phyloP scores from a whole-genome alignment of 306 rosid species.

The Albizia julibrissin region DNA sequence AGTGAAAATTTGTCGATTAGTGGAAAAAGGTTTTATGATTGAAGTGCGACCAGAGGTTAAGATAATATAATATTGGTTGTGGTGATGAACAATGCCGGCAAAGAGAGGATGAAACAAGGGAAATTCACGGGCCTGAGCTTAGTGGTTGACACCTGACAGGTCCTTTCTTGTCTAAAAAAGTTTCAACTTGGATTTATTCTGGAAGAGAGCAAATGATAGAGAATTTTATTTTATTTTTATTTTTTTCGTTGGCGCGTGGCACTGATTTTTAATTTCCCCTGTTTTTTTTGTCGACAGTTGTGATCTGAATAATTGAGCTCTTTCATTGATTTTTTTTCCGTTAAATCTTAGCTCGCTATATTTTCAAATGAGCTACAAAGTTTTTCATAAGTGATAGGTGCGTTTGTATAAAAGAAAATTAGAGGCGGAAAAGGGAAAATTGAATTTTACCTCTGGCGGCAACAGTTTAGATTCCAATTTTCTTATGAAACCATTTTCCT shows the following conservation, averaged over 20 bases:
- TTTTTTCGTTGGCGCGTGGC: not conserved
- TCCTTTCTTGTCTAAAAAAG: not conserved
- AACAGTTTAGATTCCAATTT: no score
- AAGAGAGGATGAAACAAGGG: not conserved
- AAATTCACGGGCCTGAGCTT: not conserved
- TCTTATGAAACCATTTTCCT: no score
- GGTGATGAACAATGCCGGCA: not conserved
- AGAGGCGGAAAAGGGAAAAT: no score
- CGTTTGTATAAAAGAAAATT: no score
- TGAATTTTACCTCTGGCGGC: no score
- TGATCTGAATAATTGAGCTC: not conserved
- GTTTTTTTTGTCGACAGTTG: no score
- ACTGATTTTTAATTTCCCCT: no score
- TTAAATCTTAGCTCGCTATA: not conserved
- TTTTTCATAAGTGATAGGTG: not conserved
- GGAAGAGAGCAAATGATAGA: not conserved
- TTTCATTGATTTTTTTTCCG: not conserved
- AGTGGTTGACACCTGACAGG: not conserved
- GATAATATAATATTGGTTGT: not conserved
- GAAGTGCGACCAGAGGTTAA: not conserved
- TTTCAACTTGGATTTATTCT: not conserved
- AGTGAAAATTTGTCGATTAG: conserved; percentile 42
- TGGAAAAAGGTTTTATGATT: not conserved
- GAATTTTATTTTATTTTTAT: not conserved
- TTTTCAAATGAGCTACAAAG: not conserved